Evolutionary conservation across 202 grass and related monocot species (phyloP).

Genomic region (Saccharum hybrid): DNA sequence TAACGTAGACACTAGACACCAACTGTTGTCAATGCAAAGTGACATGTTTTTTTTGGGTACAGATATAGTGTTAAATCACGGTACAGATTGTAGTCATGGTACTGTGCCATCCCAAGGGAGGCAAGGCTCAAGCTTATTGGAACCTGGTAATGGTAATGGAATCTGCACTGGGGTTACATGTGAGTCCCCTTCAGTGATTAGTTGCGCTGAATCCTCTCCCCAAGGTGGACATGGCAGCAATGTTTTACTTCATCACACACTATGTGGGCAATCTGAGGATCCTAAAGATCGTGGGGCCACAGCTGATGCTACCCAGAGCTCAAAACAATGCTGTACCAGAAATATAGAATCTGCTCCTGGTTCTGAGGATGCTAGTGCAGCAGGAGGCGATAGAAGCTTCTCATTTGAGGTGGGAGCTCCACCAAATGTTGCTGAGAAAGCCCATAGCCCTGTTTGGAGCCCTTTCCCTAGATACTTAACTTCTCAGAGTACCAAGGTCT

Average conservation of each 20-base stretch:
- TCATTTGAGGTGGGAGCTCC: slow-evolving; percentile 74
- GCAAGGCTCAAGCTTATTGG: slow-evolving; percentile 30
- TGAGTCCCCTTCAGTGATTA: slow-evolving; percentile 76
- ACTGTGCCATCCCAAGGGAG: slow-evolving; percentile 26
- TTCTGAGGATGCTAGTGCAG: slow-evolving; percentile 53
- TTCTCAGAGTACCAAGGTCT: slow-evolving; percentile 57
- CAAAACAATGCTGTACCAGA: slow-evolving; percentile 42
- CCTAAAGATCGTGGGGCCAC: slow-evolving; percentile 54
- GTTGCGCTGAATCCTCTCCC: slow-evolving; percentile 48
- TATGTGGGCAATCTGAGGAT: slow-evolving; percentile 39
- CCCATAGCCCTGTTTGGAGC: slow-evolving; percentile 59
- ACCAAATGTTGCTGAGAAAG: slow-evolving; percentile 65
- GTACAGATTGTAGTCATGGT: slow-evolving; percentile 12
- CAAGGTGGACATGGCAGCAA: slow-evolving; percentile 42
- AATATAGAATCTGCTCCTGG: slow-evolving; percentile 44
- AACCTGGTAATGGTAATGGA: slow-evolving; percentile 48
- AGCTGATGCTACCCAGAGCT: slow-evolving; percentile 36
- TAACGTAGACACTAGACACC: slow-evolving; percentile 2
- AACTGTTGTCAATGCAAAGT: slow-evolving; percentile 31
- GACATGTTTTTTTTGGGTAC: slow-evolving; percentile 47
- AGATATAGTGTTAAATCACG: slow-evolving; percentile 38
- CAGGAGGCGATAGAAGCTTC: slow-evolving; percentile 83
- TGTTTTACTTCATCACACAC: slow-evolving; percentile 24
- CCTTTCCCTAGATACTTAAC: slow-evolving; percentile 55
- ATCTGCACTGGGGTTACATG: slow-evolving; percentile 58